Base-by-base conservation (phyloP, 2,329 filamentous ascomycete species). In the Fusarium temperatum region DNA sequence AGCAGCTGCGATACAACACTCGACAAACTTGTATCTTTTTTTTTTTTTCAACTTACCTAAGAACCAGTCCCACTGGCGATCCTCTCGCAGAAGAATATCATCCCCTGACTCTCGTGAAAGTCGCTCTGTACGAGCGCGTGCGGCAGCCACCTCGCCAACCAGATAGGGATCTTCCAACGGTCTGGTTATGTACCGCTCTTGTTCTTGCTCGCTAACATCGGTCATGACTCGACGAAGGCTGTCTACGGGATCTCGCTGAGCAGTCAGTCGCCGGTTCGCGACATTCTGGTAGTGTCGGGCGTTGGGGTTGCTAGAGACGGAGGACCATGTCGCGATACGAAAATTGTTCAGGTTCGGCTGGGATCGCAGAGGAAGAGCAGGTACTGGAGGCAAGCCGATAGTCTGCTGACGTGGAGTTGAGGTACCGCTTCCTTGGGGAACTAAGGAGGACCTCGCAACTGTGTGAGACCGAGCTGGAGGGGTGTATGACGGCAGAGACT, bases 141-240 rank as follows among this genome's bases (percentile, higher is more conserved):
- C 84, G 5, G 91, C 91, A 8, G 90, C 91, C 57, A 86, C 86
- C 81, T 92, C 90, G 39, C 91, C 91, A 5, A 93, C 91, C 15
- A 93, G 83, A 64, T 91, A 87, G 1, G 91, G 91, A 73, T 93
- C 91, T 81, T 93, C 91, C 24, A 91, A 84, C 6, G 89, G 90
- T 12, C 87, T 84, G 80, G 80, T 54, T 76, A 75, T 39, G 35
- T 76, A 62, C 48, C 61, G 45, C 28, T 76, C 74, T 57, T 70
- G 65, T 36, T 71, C 73, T 51, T 76, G 72, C 22, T 63, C 57
- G 50, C 45, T 63, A 32, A 59, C 66, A 35, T 78, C 70, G 17
- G 71, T 62, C 66, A 73, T 76, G 75, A 51, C 73, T 44, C 72
- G 76, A 48, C 67, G 74, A 67, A 76, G 74, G 58, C 81, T 76